These are phyloP conservation scores for Barnettozyma sucrosica DNA, from an alignment of 805 yeast species.

Conservation along the genomic window DNA sequence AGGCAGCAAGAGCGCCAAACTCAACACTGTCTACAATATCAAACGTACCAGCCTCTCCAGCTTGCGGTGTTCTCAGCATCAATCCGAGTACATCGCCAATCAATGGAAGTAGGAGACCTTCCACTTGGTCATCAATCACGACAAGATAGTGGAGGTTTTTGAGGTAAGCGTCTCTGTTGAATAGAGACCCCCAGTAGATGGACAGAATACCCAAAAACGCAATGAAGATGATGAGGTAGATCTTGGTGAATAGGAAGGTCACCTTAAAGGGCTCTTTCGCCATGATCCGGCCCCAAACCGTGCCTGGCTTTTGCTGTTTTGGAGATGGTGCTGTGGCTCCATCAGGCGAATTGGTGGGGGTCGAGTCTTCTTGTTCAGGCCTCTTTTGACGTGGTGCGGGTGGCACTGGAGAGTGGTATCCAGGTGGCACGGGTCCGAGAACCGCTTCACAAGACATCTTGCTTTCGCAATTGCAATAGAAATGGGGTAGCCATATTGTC, in stretches of 20 bases:
- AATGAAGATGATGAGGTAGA: constrained; percentile 5
- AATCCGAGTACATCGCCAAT: constrained; percentile 6
- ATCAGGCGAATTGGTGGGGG: not conserved
- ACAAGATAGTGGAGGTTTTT: constrained; percentile 17
- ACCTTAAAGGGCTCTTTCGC: not conserved
- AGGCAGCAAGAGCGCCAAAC: constrained; percentile 6
- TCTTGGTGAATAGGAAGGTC: constrained; percentile 5
- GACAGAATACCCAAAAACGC: constrained; percentile 7
- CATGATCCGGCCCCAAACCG: not conserved
- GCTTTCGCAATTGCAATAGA: no score
- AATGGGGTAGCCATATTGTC: no score
- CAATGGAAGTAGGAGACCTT: constrained; percentile 11
- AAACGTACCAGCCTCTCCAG: constrained; percentile 17
- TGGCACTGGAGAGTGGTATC: not conserved
- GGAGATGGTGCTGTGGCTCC: not conserved
- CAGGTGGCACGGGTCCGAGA: not conserved
- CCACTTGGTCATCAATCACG: constrained; percentile 18
- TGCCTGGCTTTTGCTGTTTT: not conserved
- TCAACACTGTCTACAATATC: constrained; percentile 4
- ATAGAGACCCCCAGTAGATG: constrained; percentile 26
- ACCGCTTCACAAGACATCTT: constrained; percentile 2
- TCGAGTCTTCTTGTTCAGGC: not conserved
- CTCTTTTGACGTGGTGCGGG: not conserved
- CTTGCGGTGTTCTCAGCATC: constrained; percentile 7
- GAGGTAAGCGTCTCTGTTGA: constrained; percentile 13